phyloP scores from a whole-genome alignment of 257 asterid genomes.

The Forsythia viridissima region DNA sequence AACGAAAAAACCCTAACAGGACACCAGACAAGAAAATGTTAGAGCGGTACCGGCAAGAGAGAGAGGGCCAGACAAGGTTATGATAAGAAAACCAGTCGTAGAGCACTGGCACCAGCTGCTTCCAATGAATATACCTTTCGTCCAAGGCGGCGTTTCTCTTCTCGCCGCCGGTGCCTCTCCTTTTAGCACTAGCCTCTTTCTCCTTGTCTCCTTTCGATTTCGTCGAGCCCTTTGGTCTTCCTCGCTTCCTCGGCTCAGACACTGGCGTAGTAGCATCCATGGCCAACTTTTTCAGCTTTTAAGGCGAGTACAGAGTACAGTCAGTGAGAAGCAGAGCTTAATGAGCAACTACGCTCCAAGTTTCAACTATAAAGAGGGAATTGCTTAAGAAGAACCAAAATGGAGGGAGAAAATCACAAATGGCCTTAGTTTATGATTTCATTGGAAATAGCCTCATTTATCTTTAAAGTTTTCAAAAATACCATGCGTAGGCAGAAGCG shows the following conservation, averaged over 20 bases:
- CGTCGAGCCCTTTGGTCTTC: neutral
- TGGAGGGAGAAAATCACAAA: no score
- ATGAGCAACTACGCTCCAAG: no score
- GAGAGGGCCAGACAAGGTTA: slow-evolving; percentile 65
- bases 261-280: neutral
- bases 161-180: neutral
- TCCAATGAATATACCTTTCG: slow-evolving; percentile 55
- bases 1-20: neutral
- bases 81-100: slow-evolving; percentile 63
- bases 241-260: neutral
- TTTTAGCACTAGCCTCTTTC: neutral
- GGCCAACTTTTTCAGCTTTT: neutral
- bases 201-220: neutral
- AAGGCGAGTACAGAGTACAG: neutral
- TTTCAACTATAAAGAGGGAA: no score
- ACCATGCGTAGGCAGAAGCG: no score
- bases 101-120: slow-evolving; percentile 49
- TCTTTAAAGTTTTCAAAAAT: no score
- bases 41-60: slow-evolving; percentile 50
- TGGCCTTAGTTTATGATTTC: no score
- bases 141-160: slow-evolving; percentile 20
- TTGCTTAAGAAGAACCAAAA: no score
- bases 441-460: no score
- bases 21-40: slow-evolving; percentile 17
- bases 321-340: neutral